Base-by-base conservation (phyloP, 2,329 filamentous ascomycete species). In the Cadophora sp. region DNA sequence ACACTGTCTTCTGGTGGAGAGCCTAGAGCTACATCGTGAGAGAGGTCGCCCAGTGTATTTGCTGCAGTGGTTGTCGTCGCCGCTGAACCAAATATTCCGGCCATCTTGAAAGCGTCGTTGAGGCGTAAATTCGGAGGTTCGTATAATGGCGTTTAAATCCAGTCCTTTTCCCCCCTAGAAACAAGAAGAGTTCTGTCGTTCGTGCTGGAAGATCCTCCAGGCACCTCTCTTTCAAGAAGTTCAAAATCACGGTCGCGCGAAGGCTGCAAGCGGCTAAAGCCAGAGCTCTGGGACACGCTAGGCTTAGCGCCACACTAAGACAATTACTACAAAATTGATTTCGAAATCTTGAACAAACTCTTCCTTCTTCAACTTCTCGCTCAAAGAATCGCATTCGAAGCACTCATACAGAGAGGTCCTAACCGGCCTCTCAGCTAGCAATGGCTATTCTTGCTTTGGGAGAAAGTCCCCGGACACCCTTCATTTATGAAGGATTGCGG, bases 331-430 rank as follows among this genome's bases (percentile, higher is more conserved):
- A 66, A 69, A 69, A 66, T 56, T 29, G 14, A 34, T 29, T 59
- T 58, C 62, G 56, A 73, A 71, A 73, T 73, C 40, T 37, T 19
- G 4, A 63, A 64, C 63, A 37, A 65, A 61, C 62, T 78, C 71
- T 79, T 79, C 79, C 77, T 77, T 77, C 77, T 79, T 79, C 83
- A 88, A 88, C 89, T 90, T 66, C 93, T 97, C 94, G 94, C 87
- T 94, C 93, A 89, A 97, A 93, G 93, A 93, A 97, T 97, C 95
- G 95, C 94, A 91, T 90, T 97, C 94, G 91, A 97, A 97, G 95
- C 94, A 93, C 83, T 94, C 92, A 91, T 84, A 97, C 93, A 91
- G 93, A 92, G 85, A 80, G 76, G 77, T 78, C 76, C 77, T 79
- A 76, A 76, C 72, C 65, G 76, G 70, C 80, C 73, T 82, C 79